A percentile compares a stretch with the other conserved stretches of the same genome.
Evolutionary conservation across 2,329 filamentous ascomycete species (phyloP).

Genomic region (Cryphonectria nitschkei): DNA sequence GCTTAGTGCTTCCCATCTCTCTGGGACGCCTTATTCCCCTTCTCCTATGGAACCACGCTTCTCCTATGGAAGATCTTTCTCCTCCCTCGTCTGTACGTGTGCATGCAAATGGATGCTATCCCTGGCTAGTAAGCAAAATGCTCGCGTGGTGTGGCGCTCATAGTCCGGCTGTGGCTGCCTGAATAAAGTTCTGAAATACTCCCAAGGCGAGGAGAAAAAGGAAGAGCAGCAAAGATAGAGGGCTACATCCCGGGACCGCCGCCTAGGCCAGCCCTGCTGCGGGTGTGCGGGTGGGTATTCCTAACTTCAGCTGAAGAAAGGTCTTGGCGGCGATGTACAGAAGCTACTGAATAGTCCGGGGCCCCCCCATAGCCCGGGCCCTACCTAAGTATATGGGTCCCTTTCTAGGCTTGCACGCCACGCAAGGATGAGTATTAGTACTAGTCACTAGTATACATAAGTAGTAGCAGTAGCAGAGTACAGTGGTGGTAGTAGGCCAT

Average conservation of each 20-base stretch:
- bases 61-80: background rate
- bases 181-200: background rate
- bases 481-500: background rate
- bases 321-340: background rate
- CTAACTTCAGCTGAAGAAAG: background rate
- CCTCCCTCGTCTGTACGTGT: background rate
- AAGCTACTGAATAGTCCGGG: background rate
- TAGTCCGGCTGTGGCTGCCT: background rate
- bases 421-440: background rate
- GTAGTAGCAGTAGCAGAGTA: background rate
- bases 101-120: background rate
- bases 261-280: conserved; percentile 1
- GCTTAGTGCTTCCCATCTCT: background rate
- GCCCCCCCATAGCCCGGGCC: background rate
- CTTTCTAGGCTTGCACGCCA: background rate
- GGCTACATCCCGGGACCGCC: background rate
- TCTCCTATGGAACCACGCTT: background rate
- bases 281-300: background rate
- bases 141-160: background rate
- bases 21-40: too few species aligned
- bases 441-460: background rate
- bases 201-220: background rate
- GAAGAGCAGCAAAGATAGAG: background rate
- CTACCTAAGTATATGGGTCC: background rate
- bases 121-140: background rate